Evolutionary conservation across 345 rosid genomes (phyloP).

Genomic region (Geranium rotundifolium): DNA sequence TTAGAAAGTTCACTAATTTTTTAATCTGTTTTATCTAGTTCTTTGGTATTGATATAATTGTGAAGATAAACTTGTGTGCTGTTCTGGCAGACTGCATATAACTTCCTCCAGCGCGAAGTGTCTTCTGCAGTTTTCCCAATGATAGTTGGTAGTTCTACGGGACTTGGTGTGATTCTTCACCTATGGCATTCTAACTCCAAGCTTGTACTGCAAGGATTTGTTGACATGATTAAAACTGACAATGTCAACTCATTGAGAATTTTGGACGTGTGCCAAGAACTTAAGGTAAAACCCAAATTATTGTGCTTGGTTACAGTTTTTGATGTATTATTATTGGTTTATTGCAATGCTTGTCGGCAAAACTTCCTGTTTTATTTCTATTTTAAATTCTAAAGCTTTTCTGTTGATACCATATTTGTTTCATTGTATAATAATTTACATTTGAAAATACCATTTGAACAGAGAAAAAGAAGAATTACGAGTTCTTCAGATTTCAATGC

Average conservation of each 20-base stretch:
- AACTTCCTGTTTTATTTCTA: too few species aligned
- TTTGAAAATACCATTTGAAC: too few species aligned
- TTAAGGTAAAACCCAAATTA: constrained; percentile 42
- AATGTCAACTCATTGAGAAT: constrained; percentile 47
- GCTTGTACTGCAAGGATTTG: constrained; percentile 66
- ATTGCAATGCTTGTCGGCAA: too few species aligned
- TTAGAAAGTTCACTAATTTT: not conserved
- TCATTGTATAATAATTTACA: too few species aligned
- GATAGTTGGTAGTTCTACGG: constrained; percentile 36
- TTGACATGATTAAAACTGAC: constrained; percentile 40
- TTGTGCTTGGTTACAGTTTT: not conserved
- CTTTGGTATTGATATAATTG: not conserved
- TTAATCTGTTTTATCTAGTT: too few species aligned
- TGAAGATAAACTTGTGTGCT: not conserved
- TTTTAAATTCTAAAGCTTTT: too few species aligned
- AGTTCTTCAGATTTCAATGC: too few species aligned
- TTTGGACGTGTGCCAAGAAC: constrained; percentile 66
- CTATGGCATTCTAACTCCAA: constrained; percentile 70
- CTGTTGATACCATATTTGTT: too few species aligned
- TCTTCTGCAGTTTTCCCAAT: constrained; percentile 51
- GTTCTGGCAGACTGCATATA: constrained; percentile 70
- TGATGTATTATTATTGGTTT: not conserved
- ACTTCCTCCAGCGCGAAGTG: constrained; percentile 69
- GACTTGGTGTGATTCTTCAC: constrained; percentile 48
- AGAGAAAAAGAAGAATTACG: too few species aligned